Percentiles rank a stretch among this genome's conserved stretches.
Evolutionary conservation across 139 green algal genomes (phyloP).

Genomic region (Chlamydomonas sp.): DNA sequence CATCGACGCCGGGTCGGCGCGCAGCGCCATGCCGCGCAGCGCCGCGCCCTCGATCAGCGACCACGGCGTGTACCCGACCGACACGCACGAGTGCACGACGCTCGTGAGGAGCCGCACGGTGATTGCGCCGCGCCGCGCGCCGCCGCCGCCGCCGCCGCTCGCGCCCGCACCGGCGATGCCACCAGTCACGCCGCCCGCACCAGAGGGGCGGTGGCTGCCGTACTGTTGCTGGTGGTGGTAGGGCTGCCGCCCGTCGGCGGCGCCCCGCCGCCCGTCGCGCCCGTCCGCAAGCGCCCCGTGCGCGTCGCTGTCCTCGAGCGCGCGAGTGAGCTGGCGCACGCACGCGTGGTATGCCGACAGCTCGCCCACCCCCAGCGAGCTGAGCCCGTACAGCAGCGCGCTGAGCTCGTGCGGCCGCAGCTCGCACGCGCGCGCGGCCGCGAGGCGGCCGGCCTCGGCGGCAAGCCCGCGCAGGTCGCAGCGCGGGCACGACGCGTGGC

Average conservation of each 20-base stretch:
- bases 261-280: too few species aligned
- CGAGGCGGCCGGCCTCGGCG: not conserved
- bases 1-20: too few species aligned
- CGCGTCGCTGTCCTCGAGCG: constrained; percentile 13
- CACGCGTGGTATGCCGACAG: constrained; percentile 17
- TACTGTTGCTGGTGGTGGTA: too few species aligned
- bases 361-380: constrained; percentile 7
- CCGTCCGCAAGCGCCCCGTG: too few species aligned
- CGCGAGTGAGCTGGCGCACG: constrained; percentile 20
- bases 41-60: constrained; percentile 32
- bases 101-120: constrained; percentile 27
- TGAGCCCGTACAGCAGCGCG: constrained; percentile 31
- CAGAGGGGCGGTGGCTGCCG: constrained; percentile 3
- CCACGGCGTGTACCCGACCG: constrained; percentile 27
- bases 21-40: constrained; percentile 29
- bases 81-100: constrained; percentile 26
- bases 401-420: constrained; percentile 28
- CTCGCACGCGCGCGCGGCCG: constrained; percentile 8
- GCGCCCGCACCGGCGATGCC: not conserved
- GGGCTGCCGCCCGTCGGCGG: too few species aligned
- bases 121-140: not conserved
- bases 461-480: constrained; percentile 16
- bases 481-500: not conserved
- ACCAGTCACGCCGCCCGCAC: not conserved
- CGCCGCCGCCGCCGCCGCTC: not conserved